phyloP scores from a whole-genome alignment of 2,329 filamentous ascomycete species.

The Nemania sp. region DNA sequence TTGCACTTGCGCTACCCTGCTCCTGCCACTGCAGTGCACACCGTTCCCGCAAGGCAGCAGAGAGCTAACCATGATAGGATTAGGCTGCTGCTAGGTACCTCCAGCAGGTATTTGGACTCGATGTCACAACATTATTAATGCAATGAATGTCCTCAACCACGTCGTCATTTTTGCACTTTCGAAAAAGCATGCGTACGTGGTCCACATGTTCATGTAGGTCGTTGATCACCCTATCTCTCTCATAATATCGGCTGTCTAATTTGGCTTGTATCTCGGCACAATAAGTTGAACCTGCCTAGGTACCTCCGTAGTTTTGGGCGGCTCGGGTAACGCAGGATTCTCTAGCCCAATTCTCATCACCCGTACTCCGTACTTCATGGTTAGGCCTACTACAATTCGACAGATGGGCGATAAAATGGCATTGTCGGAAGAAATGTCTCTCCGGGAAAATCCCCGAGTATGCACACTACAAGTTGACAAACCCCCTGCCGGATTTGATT shows the following conservation, averaged over 20 bases:
- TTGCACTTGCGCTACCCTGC: slow-evolving; percentile 13
- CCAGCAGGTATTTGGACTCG: not conserved
- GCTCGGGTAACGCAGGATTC: not conserved
- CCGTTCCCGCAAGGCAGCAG: not conserved
- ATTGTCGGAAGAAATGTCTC: no score
- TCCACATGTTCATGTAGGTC: not conserved
- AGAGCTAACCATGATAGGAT: not conserved
- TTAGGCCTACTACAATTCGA: no score
- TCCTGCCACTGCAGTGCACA: not conserved
- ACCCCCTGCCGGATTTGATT: not conserved
- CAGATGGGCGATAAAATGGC: no score
- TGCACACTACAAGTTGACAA: not conserved
- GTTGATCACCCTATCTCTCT: not conserved
- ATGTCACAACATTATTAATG: not conserved
- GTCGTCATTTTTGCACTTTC: slow-evolving; percentile 12
- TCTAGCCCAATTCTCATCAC: no score
- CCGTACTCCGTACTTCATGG: no score
- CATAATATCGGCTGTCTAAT: not conserved
- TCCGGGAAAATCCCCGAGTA: no score
- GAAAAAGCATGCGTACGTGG: not conserved
- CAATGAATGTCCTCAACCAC: not conserved
- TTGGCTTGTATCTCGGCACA: not conserved
- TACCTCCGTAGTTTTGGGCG: not conserved
- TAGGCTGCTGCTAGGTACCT: not conserved
- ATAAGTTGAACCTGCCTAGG: not conserved